phyloP scores from a whole-genome alignment of 2,329 filamentous ascomycete genomes.

The Aspergillus sp. region DNA sequence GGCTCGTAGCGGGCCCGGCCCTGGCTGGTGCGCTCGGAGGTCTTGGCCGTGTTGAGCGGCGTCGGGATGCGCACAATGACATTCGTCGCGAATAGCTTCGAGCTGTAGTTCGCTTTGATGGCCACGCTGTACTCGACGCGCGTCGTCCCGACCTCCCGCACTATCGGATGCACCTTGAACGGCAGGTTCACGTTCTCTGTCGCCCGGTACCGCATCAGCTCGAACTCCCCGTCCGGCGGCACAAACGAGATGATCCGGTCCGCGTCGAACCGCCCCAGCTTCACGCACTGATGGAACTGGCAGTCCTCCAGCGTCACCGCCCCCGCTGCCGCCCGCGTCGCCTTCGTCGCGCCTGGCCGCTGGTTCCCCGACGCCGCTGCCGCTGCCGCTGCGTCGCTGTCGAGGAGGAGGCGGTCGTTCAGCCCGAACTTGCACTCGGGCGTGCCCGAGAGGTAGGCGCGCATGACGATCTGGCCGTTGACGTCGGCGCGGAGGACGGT shows the following conservation, averaged over 20 bases:
- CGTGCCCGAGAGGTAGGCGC: conserved; percentile 89
- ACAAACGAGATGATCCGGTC: conserved; percentile 97
- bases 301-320: conserved; percentile 96
- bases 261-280: conserved; percentile 90
- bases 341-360: conserved; percentile 57
- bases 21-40: conserved; percentile 84
- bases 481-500: conserved; percentile 93
- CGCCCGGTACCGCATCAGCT: conserved; percentile 95
- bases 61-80: conserved; percentile 91
- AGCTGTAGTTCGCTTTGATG: conserved; percentile 91
- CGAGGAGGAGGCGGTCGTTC: conserved; percentile 89
- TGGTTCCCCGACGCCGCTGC: conserved; percentile 45
- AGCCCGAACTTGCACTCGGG: conserved; percentile 98
- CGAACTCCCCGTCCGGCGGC: conserved; percentile 93
- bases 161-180: conserved; percentile 97
- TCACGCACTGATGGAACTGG: conserved; percentile 98
- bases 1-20: conserved; percentile 98
- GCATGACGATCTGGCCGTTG: conserved; percentile 96
- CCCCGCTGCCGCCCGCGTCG: conserved; percentile 88
- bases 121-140: conserved; percentile 99
- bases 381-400: conserved; percentile 55
- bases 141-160: conserved; percentile 91
- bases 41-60: conserved; percentile 89
- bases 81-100: conserved; percentile 94
- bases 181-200: conserved; percentile 98